These are phyloP conservation scores for Aquilaria yunnanensis DNA, from an alignment of 345 rosid genomes.

Conservation along the genomic window DNA sequence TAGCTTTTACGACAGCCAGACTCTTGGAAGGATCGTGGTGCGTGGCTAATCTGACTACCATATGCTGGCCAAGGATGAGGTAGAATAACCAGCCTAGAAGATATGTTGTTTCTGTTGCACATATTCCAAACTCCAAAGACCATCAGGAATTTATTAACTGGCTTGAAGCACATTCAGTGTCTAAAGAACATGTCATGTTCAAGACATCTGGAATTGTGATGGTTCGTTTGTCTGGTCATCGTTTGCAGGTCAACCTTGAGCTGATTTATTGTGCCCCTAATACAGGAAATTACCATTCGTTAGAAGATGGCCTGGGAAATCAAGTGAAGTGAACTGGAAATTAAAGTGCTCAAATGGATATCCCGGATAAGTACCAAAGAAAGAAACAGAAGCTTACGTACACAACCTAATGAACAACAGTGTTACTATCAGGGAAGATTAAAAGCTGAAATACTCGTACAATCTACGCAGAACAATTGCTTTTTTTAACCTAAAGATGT, in stretches of 20 bases:
- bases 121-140: background rate
- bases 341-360: too few species aligned
- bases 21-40: conserved; percentile 2
- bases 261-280: too few species aligned
- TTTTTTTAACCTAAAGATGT: too few species aligned
- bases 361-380: too few species aligned
- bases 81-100: background rate
- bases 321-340: too few species aligned
- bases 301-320: too few species aligned
- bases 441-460: too few species aligned
- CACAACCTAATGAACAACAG: too few species aligned
- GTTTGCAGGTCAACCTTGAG: background rate
- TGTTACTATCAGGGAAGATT: too few species aligned
- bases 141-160: conserved; percentile 1
- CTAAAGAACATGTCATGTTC: background rate
- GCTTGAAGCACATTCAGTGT: conserved; percentile 10
- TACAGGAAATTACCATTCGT: too few species aligned
- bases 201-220: background rate
- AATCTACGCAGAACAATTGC: too few species aligned
- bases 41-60: background rate
- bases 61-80: conserved; percentile 2
- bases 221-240: background rate
- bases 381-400: too few species aligned
- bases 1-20: conserved; percentile 7
- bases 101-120: background rate